Evolutionary conservation across 73 alveolate species (phyloP).

Genomic region (Paramecium tetraurelia): DNA sequence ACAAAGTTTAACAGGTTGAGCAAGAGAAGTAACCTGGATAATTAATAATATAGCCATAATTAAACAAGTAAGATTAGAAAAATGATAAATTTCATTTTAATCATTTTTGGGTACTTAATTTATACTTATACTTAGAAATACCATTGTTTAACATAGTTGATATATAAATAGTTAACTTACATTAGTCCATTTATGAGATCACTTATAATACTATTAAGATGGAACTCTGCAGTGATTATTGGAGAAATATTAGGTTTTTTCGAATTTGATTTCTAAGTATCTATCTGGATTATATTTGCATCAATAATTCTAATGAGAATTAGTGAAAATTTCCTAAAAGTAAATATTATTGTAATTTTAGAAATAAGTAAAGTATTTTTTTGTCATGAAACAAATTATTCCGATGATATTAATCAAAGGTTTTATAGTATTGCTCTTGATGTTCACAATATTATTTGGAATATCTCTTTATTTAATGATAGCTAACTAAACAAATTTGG

Average conservation of each 20-base stretch:
- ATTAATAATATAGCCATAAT: neutral
- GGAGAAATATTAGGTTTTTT: neutral
- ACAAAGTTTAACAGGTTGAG: neutral
- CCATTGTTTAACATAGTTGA: neutral
- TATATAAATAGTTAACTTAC: neutral
- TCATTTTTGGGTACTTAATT: neutral
- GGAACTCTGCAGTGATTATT: neutral
- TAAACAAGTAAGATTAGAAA: neutral
- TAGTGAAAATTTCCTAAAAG: neutral
- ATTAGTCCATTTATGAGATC: neutral
- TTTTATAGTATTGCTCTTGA: neutral
- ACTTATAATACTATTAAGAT: neutral
- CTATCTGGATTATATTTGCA: neutral
- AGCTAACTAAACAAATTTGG: neutral
- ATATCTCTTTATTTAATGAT: neutral
- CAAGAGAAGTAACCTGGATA: neutral
- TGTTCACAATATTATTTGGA: neutral
- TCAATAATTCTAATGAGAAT: neutral
- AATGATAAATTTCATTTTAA: neutral
- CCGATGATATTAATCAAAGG: neutral
- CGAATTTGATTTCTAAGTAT: neutral
- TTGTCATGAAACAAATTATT: neutral
- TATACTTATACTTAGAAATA: neutral
- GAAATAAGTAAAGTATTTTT: neutral
- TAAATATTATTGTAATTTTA: neutral